phyloP scores from a whole-genome alignment of 768 basidiomycete genomes.

The Rhodotorula sphaerocarpa region DNA sequence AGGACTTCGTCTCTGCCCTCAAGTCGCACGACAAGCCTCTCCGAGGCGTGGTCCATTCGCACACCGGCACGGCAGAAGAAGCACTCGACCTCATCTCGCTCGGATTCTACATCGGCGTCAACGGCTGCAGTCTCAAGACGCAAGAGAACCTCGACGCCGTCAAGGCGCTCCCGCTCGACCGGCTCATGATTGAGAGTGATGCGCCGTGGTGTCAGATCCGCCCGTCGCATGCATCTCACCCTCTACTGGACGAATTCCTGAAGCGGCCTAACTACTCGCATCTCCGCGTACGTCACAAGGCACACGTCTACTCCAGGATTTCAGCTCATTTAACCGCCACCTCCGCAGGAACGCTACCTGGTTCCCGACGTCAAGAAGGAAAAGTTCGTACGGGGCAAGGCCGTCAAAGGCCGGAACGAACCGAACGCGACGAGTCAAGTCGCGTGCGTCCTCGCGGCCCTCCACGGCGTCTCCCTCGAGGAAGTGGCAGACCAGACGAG shows the following conservation, averaged over 20 bases:
- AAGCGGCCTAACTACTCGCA: neutral
- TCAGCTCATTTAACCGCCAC: too few species aligned
- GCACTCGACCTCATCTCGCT: constrained; percentile 58
- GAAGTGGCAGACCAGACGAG: constrained; percentile 55
- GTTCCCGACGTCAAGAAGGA: constrained; percentile 49
- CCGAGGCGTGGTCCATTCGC: constrained; percentile 77
- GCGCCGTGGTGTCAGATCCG: constrained; percentile 37
- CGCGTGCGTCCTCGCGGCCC: constrained; percentile 59
- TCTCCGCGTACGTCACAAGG: constrained; percentile 45
- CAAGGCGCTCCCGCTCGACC: constrained; percentile 54
- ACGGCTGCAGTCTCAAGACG: constrained; percentile 61
- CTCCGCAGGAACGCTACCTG: constrained; percentile 47
- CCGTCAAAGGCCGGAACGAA: constrained; percentile 72
- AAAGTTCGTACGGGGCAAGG: constrained; percentile 40
- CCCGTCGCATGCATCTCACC: constrained; percentile 39
- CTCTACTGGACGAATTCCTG: neutral
- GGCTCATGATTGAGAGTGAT: constrained; percentile 70
- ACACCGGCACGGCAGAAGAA: constrained; percentile 62
- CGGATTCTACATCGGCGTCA: constrained; percentile 61
- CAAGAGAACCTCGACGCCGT: constrained; percentile 55
- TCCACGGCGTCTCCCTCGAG: constrained; percentile 51
- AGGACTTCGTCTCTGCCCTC: constrained; percentile 60
- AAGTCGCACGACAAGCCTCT: constrained; percentile 57
- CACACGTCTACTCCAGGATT: constrained; percentile 50
- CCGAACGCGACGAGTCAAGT: constrained; percentile 59